Percentiles rank a stretch among this genome's conserved stretches.
Evolutionary conservation across 2,329 filamentous ascomycete species (phyloP).

Genomic region (Thyridium curvatum): DNA sequence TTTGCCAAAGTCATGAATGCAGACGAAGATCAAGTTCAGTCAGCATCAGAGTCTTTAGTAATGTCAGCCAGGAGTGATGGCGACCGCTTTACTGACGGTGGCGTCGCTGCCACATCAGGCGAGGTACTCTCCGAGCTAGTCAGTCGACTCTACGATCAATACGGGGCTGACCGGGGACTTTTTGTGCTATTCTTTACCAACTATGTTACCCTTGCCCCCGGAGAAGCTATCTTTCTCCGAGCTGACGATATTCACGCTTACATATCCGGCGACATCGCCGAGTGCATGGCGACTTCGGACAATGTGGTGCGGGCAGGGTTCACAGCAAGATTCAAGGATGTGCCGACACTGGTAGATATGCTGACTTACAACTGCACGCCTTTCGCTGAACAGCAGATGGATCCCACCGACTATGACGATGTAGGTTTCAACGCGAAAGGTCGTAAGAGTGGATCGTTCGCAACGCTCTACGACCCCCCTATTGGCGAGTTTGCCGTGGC

Average conservation of each 20-base stretch:
- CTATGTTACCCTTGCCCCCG: constrained; percentile 78
- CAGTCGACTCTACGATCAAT: constrained; percentile 70
- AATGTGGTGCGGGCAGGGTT: constrained; percentile 97
- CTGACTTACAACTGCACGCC: constrained; percentile 94
- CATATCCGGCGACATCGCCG: constrained; percentile 87
- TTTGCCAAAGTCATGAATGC: constrained; percentile 81
- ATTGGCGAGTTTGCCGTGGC: constrained; percentile 96
- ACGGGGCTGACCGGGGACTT: constrained; percentile 83
- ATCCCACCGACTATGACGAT: constrained; percentile 78
- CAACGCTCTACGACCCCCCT: constrained; percentile 82
- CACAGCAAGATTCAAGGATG: constrained; percentile 98
- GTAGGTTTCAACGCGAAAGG: constrained; percentile 70
- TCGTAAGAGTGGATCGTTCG: constrained; percentile 70
- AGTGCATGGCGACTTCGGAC: constrained; percentile 99
- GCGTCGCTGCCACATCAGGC: constrained; percentile 59
- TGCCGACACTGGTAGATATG: constrained; percentile 81
- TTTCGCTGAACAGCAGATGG: constrained; percentile 92
- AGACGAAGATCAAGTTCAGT: constrained; percentile 55
- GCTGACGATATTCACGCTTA: constrained; percentile 98
- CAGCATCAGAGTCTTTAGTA: constrained; percentile 65
- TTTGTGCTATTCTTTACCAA: constrained; percentile 98
- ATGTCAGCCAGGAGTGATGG: constrained; percentile 63
- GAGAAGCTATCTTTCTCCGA: constrained; percentile 92
- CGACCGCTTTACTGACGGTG: constrained; percentile 66
- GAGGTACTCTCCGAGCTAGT: constrained; percentile 72